Evolutionary conservation across 2,329 filamentous ascomycete species (phyloP).

Genomic region (Pseudogymnoascus sp.): DNA sequence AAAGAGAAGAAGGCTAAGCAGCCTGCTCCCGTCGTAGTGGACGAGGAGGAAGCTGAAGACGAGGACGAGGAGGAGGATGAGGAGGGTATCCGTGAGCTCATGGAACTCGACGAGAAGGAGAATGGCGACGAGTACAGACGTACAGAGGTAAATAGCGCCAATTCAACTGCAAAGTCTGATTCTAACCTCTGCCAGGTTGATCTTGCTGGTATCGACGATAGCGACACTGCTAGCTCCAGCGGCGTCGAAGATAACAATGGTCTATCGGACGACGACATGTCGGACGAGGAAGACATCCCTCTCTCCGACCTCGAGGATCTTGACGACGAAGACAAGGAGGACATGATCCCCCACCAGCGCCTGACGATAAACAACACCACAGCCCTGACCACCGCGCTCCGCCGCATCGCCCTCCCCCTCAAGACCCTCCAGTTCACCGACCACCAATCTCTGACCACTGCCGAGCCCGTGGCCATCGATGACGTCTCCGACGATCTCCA

Average conservation of each 20-base stretch:
- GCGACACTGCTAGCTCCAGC: constrained; percentile 53
- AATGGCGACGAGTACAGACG: constrained; percentile 33
- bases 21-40: constrained; percentile 29
- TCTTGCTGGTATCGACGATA: constrained; percentile 48
- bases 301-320: constrained; percentile 78
- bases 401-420: constrained; percentile 66
- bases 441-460: constrained; percentile 68
- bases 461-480: constrained; percentile 60
- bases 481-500: constrained; percentile 87
- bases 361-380: constrained; percentile 96
- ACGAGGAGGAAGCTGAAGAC: constrained; percentile 36
- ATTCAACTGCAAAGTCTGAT: constrained; percentile 6
- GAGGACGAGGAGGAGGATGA: constrained; percentile 28
- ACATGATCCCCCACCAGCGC: constrained; percentile 81
- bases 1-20: constrained; percentile 24
- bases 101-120: constrained; percentile 28
- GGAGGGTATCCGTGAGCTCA: constrained; percentile 17
- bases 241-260: constrained; percentile 42
- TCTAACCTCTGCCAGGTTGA: constrained; percentile 35
- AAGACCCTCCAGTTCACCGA: constrained; percentile 67
- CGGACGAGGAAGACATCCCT: constrained; percentile 78
- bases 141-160: constrained; percentile 27
- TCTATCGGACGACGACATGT: constrained; percentile 41
- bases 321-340: constrained; percentile 72
- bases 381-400: constrained; percentile 71